Percentiles rank a stretch among this genome's conserved stretches.
These are phyloP conservation scores for Marasmius sp. DNA, from an alignment of 1,284 basidiomycete species.

Conservation along the genomic window DNA sequence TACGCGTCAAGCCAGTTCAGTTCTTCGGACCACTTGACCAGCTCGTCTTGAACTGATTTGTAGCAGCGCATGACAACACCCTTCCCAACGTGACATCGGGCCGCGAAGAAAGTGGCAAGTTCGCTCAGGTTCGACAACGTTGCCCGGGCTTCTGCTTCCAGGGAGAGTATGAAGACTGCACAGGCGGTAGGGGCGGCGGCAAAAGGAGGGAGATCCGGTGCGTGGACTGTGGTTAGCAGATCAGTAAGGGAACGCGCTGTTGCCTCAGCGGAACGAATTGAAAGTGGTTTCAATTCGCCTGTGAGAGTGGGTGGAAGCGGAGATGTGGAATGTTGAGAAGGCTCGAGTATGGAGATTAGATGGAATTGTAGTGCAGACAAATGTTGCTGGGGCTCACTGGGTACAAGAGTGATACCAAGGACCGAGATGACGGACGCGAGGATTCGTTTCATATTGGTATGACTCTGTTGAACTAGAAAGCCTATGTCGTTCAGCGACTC, in stretches of 20 bases:
- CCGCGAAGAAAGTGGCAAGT: conserved; percentile 55
- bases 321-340: conserved; percentile 28
- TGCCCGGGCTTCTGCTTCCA: conserved; percentile 64
- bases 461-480: conserved; percentile 55
- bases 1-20: conserved; percentile 69
- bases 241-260: conserved; percentile 58
- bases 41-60: conserved; percentile 56
- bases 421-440: conserved; percentile 53
- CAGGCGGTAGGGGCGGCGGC: conserved; percentile 56
- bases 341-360: conserved; percentile 39
- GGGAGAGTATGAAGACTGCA: conserved; percentile 66
- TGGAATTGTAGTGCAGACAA: conserved; percentile 27
- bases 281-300: conserved; percentile 40
- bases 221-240: conserved; percentile 44
- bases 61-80: conserved; percentile 66
- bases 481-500: conserved; percentile 69
- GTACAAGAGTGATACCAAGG: conserved; percentile 44
- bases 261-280: conserved; percentile 44
- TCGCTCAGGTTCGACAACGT: conserved; percentile 53
- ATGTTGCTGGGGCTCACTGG: conserved; percentile 35
- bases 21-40: conserved; percentile 58
- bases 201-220: conserved; percentile 35
- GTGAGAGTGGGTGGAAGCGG: conserved; percentile 31
- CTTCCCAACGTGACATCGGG: conserved; percentile 47
- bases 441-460: conserved; percentile 51